A percentile compares a stretch with the other conserved stretches of the same genome.
Conservation (phyloP, 2,329 filamentous ascomycete species). For the Monosporascus cannonballus region DNA sequence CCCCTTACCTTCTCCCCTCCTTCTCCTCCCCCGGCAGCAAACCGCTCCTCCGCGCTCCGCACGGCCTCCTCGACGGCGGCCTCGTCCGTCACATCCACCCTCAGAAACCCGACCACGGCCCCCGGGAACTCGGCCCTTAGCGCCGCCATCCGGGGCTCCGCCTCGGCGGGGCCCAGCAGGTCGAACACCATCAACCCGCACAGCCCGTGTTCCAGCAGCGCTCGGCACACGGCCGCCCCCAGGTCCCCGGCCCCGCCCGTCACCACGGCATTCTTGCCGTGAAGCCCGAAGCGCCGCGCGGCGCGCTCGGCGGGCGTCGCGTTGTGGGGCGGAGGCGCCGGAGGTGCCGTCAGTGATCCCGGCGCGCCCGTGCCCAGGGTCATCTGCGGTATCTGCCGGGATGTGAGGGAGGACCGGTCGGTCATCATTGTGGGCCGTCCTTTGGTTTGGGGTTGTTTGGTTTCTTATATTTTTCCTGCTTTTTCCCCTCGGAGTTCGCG, state of each 20-base stretch:
- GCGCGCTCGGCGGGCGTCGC: slow-evolving; percentile 15
- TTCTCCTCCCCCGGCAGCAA: slow-evolving; percentile 5
- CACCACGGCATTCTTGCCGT: slow-evolving; percentile 23
- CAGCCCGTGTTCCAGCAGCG: slow-evolving; percentile 26
- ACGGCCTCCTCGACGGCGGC: slow-evolving; percentile 33
- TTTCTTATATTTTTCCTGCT: no score
- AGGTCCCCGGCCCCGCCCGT: slow-evolving; percentile 27
- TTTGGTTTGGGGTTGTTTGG: no score
- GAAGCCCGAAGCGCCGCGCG: slow-evolving; percentile 19
- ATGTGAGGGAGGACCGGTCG: slow-evolving; percentile 18
- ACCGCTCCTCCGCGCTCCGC: slow-evolving; percentile 15
- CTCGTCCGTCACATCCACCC: slow-evolving; percentile 55
- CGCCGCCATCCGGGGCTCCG: slow-evolving; percentile 30
- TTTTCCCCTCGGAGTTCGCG: no score
- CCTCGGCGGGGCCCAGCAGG: slow-evolving; percentile 17
- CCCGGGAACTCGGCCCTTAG: slow-evolving; percentile 50
- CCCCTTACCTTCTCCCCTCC: slow-evolving; percentile 26
- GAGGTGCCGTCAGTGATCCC: slow-evolving; percentile 17
- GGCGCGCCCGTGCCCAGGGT: slow-evolving; percentile 17
- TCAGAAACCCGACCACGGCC: slow-evolving; percentile 40
- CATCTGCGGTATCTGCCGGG: slow-evolving; percentile 19
- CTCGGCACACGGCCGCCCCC: slow-evolving; percentile 20
- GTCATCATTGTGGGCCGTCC: slow-evolving; percentile 11
- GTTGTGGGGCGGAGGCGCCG: slow-evolving; percentile 15
- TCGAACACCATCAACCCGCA: slow-evolving; percentile 27